Base-by-base conservation (phyloP, 1,139 yeast species). In the Yamadazyma friedrichii region DNA sequence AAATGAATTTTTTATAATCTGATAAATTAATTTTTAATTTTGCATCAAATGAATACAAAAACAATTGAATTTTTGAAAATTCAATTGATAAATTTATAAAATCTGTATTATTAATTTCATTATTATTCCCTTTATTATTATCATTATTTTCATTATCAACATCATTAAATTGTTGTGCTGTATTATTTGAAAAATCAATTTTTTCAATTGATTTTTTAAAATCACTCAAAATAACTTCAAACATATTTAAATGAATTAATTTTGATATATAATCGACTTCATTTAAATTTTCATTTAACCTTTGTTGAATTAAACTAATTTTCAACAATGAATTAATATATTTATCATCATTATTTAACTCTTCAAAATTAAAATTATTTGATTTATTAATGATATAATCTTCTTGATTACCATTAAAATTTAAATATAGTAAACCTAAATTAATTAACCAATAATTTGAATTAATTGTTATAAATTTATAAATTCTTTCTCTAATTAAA, bases 381-480 rank as follows among this genome's bases (percentile, higher is more conserved):
- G 72, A 58, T 42, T 64, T 64, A 49, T 67, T 66, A 36, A 70
- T 59, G 28, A 70, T 67, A 46, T 64, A 70, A 48, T 72, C 77
- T 40, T 69, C 70, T 38, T 67, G 65, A 39, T 63, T 61, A 3
- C 76, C 76, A 48, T 67, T 66, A 40, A 62, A 62, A 48, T 64
- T 64, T 40, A 67, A 60, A 44, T 67, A 67, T 16, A 73, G 59
- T 35, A 70, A 54, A 2, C 76, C 76, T 41, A 70, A 61, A 44
- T 62, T 61, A 6, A 68, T 67, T 38, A 70, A 57, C 77, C 76
- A 72, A 54, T 67, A 69, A 51, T 68, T 70, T 10, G 75, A 66
- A 50, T 70, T 68, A 40, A 72, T 65, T 45, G 67, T 66, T 32
- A 70, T 62, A 50, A 68, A 70, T 47, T 72, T 71, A 53, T 71